phyloP scores from a whole-genome alignment of 305 asterid species.

The Nicotiana rustica region DNA sequence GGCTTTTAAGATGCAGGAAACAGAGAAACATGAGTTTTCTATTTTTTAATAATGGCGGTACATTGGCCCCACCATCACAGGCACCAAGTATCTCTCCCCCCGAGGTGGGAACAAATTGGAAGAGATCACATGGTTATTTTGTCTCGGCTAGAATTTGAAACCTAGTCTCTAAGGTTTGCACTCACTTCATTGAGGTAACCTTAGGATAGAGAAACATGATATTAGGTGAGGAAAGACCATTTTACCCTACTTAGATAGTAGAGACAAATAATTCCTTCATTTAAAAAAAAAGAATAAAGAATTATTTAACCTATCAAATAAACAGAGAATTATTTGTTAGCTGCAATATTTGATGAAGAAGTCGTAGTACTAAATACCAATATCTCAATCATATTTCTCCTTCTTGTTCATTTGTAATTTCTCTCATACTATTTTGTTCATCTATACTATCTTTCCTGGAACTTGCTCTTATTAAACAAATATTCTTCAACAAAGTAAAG shows the following conservation, averaged over 20 bases:
- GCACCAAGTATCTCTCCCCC: too few relatives aligned
- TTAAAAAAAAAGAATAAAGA: too few relatives aligned
- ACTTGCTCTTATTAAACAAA: not conserved
- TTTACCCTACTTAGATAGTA: not conserved
- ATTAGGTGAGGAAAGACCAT: not conserved
- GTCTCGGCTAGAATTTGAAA: not conserved
- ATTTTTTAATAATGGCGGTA: too few relatives aligned
- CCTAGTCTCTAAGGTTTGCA: not conserved
- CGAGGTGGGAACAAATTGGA: too few relatives aligned
- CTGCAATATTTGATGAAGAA: slow-evolving; percentile 8
- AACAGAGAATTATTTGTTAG: not conserved
- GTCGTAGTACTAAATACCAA: not conserved
- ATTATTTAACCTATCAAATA: too few relatives aligned
- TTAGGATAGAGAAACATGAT: slow-evolving; percentile 20
- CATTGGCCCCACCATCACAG: too few relatives aligned
- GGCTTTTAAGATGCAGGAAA: not conserved
- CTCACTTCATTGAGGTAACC: not conserved
- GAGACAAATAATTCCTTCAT: too few relatives aligned
- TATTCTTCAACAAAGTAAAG: slow-evolving; percentile 9
- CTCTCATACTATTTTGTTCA: not conserved
- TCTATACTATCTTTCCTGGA: not conserved
- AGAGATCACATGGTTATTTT: too few relatives aligned
- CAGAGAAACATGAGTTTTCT: not conserved
- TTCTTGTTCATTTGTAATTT: not conserved
- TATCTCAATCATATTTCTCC: not conserved